These are phyloP conservation scores for Trametes gibbosa DNA, from an alignment of 768 basidiomycete genomes.

Conservation along the genomic window DNA sequence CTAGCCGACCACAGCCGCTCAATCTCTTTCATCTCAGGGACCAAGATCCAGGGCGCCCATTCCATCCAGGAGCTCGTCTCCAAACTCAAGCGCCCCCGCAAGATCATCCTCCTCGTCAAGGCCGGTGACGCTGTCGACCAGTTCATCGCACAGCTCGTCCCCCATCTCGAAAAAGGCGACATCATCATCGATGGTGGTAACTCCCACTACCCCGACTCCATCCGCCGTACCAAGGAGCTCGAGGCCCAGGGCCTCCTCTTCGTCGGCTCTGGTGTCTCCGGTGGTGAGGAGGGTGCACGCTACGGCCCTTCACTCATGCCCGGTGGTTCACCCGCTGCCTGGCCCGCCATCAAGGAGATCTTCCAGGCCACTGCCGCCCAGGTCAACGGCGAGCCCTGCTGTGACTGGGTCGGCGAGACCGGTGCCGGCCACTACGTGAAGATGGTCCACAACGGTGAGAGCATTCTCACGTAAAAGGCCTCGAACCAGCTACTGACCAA, in stretches of 20 bases:
- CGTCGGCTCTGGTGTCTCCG: constrained; percentile 98
- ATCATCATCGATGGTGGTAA: constrained; percentile 99
- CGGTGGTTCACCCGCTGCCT: constrained; percentile 90
- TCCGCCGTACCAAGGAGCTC: constrained; percentile 90
- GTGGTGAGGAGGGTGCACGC: constrained; percentile 98
- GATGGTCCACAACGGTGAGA: constrained; percentile 95
- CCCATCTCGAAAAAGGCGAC: constrained; percentile 91
- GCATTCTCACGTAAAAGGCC: constrained; percentile 18
- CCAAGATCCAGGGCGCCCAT: constrained; percentile 93
- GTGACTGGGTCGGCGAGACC: constrained; percentile 98
- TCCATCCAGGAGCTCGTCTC: constrained; percentile 86
- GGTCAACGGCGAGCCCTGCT: constrained; percentile 93
- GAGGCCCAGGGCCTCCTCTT: constrained; percentile 94
- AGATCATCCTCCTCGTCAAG: constrained; percentile 98
- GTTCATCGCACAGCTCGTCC: constrained; percentile 88
- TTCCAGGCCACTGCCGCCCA: constrained; percentile 99
- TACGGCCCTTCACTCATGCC: constrained; percentile 99
- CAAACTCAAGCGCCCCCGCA: constrained; percentile 93
- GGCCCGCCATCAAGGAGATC: constrained; percentile 96
- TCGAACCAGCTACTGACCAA: constrained; percentile 1
- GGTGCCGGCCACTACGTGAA: constrained; percentile 99
- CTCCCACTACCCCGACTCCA: constrained; percentile 98
- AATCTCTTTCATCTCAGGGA: constrained; percentile 52
- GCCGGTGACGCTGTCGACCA: constrained; percentile 94
- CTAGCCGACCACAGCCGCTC: constrained; percentile 23